Base-by-base conservation (phyloP, 148 eudicot genomes). In the Rhododendron molle region DNA sequence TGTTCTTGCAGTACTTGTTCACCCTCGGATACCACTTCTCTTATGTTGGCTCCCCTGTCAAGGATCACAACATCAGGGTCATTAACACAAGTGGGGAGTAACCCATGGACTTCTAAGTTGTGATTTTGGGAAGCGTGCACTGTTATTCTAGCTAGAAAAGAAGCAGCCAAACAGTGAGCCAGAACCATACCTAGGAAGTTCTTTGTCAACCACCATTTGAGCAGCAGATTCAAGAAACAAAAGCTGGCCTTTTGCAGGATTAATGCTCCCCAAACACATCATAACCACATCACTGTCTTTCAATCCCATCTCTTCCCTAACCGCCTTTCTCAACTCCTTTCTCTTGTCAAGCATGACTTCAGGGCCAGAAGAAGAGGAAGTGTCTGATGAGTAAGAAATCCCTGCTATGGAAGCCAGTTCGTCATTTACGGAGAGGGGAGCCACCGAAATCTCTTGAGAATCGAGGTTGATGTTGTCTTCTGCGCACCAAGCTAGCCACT, bases 371-470 rank as follows among this genome's bases (percentile, higher is more conserved):
- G 89, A 3, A n/a, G 2, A 46, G 2, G 60, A 16, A 16, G 58
- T 14, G 58, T n/a, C n/a, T n/a, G n/a, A n/a, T n/a, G n/a, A n/a
- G n/a, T 54, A 93, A 30, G 94, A 20, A 81, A 97, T 91, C 81
- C 98, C 99, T 16, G 98, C 98, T 83, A 91, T 94, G 88, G 94
- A 97, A 72, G 99, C 98, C 86, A 97, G 90, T 85, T 95, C 99
- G 84, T 97, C 98, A 79, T 93, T 95, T 85, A 95, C 95, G 77
- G 98, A 97, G 80, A 97, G 96, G 71, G 99, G 98, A 83, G 94
- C 89, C 80, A 97, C 38, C 15, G 93, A 83, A 71, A 92, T 92
- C 89, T 90, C 38, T 30, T 30, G 90, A 78, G 94, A 86, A 84
- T 89, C 90, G 62, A 97, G 80, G 60, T 89, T 91, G 69, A 93